phyloP scores from a whole-genome alignment of 768 basidiomycete species.

The Tulasnella sp. region DNA sequence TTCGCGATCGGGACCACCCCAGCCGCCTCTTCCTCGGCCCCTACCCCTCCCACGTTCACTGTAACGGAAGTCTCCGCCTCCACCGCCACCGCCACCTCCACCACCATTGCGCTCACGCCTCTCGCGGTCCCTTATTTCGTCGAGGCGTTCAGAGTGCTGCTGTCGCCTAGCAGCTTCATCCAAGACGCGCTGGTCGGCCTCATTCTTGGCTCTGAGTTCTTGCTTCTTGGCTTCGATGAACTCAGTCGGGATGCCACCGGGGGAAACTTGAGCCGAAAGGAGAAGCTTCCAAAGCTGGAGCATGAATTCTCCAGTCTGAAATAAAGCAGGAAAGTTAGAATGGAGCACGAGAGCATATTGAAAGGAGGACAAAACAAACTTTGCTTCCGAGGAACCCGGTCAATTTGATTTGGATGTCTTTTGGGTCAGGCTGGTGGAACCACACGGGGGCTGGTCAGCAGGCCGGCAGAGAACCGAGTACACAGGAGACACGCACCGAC shows the following conservation, averaged over 20 bases:
- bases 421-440: slow-evolving; percentile 72
- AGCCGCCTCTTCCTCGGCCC: slow-evolving; percentile 47
- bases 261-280: slow-evolving; percentile 86
- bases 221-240: slow-evolving; percentile 91
- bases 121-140: slow-evolving; percentile 65
- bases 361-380: slow-evolving; percentile 26
- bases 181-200: slow-evolving; percentile 41
- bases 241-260: slow-evolving; percentile 83
- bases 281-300: slow-evolving; percentile 80
- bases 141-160: slow-evolving; percentile 57
- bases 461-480: background rate
- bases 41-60: slow-evolving; percentile 47
- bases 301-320: slow-evolving; percentile 77
- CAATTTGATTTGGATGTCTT: slow-evolving; percentile 92
- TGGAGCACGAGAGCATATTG: background rate
- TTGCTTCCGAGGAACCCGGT: slow-evolving; percentile 89
- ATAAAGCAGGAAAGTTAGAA: background rate
- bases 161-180: slow-evolving; percentile 62
- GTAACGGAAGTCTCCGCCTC: slow-evolving; percentile 45
- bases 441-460: background rate
- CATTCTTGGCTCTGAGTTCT: slow-evolving; percentile 63
- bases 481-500: slow-evolving; percentile 54
- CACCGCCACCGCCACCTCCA: slow-evolving; percentile 47
- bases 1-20: slow-evolving; percentile 31
- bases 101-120: slow-evolving; percentile 41